A percentile compares a stretch with the other conserved stretches of the same genome.
Conservation (phyloP, 768 basidiomycete genomes). For the Piloderma croceum region DNA sequence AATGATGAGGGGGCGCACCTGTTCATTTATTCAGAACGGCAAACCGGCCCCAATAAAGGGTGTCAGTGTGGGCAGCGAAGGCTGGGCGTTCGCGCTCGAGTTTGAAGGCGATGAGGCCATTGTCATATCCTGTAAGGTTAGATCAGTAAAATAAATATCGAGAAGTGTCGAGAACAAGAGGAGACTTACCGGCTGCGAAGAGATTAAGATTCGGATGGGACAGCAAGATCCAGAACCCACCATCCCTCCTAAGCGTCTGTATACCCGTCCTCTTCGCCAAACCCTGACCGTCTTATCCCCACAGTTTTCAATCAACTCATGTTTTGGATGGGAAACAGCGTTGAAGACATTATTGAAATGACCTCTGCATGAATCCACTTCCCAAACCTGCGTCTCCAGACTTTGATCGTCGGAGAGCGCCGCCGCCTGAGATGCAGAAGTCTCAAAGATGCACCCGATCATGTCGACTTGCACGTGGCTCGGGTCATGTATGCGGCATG, state of each 20-base stretch:
- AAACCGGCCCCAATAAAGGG: slow-evolving; percentile 92
- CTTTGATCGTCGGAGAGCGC: slow-evolving; percentile 96
- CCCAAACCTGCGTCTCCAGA: slow-evolving; percentile 99
- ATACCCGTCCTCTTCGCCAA: slow-evolving; percentile 90
- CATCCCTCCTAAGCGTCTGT: slow-evolving; percentile 95
- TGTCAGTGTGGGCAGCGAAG: slow-evolving; percentile 87
- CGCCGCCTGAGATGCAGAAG: slow-evolving; percentile 95
- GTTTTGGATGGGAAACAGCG: slow-evolving; percentile 94
- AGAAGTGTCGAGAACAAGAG: no score
- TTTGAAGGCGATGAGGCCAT: slow-evolving; percentile 97
- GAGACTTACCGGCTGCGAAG: slow-evolving; percentile 97
- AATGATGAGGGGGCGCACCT: no score
- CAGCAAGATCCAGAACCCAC: slow-evolving; percentile 96
- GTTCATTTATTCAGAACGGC: slow-evolving; percentile 86
- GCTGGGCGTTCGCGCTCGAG: slow-evolving; percentile 97
- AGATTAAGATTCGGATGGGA: slow-evolving; percentile 96
- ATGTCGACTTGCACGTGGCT: no score
- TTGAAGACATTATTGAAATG: slow-evolving; percentile 98
- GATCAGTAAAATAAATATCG: no score
- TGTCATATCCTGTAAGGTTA: no score
- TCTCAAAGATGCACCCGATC: no score
- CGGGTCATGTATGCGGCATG: no score
- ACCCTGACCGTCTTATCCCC: slow-evolving; percentile 99
- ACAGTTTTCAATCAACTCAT: slow-evolving; percentile 94
- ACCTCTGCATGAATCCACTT: slow-evolving; percentile 95